Conservation (phyloP, 805 yeast genomes). For the Schwanniomyces polymorphus region DNA sequence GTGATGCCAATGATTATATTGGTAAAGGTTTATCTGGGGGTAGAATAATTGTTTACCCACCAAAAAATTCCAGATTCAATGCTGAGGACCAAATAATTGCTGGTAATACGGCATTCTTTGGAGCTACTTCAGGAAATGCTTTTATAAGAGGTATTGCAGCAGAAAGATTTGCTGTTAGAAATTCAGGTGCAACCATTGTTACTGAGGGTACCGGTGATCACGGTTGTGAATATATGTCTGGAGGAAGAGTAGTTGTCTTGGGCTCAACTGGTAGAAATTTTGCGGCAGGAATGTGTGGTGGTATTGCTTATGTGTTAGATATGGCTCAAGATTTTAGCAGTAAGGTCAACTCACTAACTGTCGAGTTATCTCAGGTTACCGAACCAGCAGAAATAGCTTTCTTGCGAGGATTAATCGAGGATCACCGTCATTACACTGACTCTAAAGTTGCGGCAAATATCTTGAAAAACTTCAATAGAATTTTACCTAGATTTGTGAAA, state of each 20-base stretch:
- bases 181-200: slow-evolving; percentile 97
- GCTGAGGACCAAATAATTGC: slow-evolving; percentile 95
- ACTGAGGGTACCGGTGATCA: slow-evolving; percentile 98
- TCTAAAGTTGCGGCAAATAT: slow-evolving; percentile 87
- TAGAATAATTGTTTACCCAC: slow-evolving; percentile 88
- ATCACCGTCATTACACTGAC: slow-evolving; percentile 91
- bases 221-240: slow-evolving; percentile 99
- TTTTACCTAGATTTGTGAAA: slow-evolving; percentile 86
- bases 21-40: slow-evolving; percentile 98
- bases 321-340: slow-evolving; percentile 89
- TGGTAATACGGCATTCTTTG: slow-evolving; percentile 97
- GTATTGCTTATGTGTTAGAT: slow-evolving; percentile 95
- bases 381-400: slow-evolving; percentile 95
- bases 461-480: slow-evolving; percentile 82
- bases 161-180: slow-evolving; percentile 96
- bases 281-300: slow-evolving; percentile 99
- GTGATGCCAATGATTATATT: slow-evolving; percentile 97
- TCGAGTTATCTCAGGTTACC: slow-evolving; percentile 71
- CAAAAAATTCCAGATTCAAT: slow-evolving; percentile 76
- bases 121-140: slow-evolving; percentile 95
- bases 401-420: slow-evolving; percentile 89
- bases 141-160: slow-evolving; percentile 97
- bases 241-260: slow-evolving; percentile 94
- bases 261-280: slow-evolving; percentile 91
- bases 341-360: slow-evolving; percentile 77